Evolutionary conservation across 1,139 yeast genomes (phyloP), one percentile per base, ranked within the genome.

Genomic region (Blastobotrys indianensis): DNA sequence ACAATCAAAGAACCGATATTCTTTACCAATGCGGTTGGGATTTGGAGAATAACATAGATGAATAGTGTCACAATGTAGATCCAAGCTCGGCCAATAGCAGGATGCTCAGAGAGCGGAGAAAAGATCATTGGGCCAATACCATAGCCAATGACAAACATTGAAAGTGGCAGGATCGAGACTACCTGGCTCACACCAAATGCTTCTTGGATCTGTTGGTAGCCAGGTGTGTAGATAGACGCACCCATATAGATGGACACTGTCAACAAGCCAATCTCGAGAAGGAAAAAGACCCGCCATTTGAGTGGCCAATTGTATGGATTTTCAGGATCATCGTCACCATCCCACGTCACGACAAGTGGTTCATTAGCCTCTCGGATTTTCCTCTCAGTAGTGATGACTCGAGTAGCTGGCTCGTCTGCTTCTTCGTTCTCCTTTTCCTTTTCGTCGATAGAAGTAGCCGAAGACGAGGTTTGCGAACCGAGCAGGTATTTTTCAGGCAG

Each of bases 191-290:
- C 66, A n/a, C 61, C 53, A 48, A 77, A 76, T 25, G 74, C 72
- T 16, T 62, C 61, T 57, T 68, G 65, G 38, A 80, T 59, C 25
- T 67, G 56, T 9, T 60, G 63, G 60, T 72, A 54, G 12, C 81
- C 82, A 0, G 85, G 83, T 0, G 84, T 74, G 54, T 75, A 78
- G 23, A 79, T 74, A 1, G 85, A 79, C 0, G 84, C 71, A 4
- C 79, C 82, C 72, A 78, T 75, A 55, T 80, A 80, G 2, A 78
- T 79, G 3, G 75, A 67, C 3, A 70, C 61, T 1, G 84, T 77
- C 47, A 80, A 65, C 33, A 76, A 47, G 41, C 72, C 68, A 29
- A 76, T 65, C 48, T 72, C 64, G 6, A 70, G 13, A 1, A 72
- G 61, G 37, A 76, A 67, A 17, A 74, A 44, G 0, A 63, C 42